Evolutionary conservation across 768 basidiomycete genomes (phyloP), one percentile per base, ranked within the genome.

Genomic region (Favolaschia claudopus): DNA sequence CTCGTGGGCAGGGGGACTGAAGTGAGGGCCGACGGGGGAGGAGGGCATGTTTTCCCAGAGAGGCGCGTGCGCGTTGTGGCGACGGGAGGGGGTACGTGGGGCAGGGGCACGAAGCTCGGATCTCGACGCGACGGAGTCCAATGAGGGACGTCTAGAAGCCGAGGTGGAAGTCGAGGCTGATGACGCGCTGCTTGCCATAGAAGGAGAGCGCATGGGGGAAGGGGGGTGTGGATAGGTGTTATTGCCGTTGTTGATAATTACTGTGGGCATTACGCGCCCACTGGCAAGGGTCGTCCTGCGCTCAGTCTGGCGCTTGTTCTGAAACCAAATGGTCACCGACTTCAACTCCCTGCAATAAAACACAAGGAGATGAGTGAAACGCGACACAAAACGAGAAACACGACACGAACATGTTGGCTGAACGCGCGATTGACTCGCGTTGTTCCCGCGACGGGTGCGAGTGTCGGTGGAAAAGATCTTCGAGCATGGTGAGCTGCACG

Each of bases 241-340:
- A 63, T 63, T 70, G 33, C 69, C 71, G 58, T 65, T 65, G 71
- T 73, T 62, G 63, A 75, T 65, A 52, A 77, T 68, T 32, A 76
- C 66, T 62, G 72, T 60, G 32, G 69, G 58, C 60, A 69, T 32
- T 37, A 63, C 48, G 33, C 43, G 55, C n/a, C 54, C 73, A 51
- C 75, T 80, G 61, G 76, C 74, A 43, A 82, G 73, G 24, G 84
- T 82, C 25, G 80, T 77, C 66, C 83, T 83, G 66, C 85, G 84
- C 63, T 87, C 85, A 36, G 84, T 87, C 67, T 91, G 89, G 15
- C 90, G 86, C 73, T 86, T 90, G 71, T 92, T 92, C 74, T 92
- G 90, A 70, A 91, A 91, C 90, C 90, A 92, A 36, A 91, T 87
- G n/a, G 89, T 88, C 50, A 88, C 86, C 1, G 86, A 87, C 65